Evolutionary conservation across 2,329 filamentous ascomycete species (phyloP), one percentile per base, ranked within the genome.

Genomic region (Ophiocordyceps camponoti-rufipedis): DNA sequence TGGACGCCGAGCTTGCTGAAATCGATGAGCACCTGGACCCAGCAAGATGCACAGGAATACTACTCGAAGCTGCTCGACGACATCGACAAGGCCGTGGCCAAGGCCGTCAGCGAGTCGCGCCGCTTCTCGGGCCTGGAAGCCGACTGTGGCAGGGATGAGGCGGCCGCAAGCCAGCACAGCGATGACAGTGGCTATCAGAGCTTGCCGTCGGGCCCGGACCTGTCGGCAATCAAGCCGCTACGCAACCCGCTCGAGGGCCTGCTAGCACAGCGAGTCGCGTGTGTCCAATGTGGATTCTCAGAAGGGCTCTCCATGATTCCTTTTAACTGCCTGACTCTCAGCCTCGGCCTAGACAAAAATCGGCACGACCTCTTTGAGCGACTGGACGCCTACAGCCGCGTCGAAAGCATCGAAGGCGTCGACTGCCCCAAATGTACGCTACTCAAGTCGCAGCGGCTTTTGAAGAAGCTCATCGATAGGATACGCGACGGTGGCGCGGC

Each of bases 41-140:
- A 96, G 58, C 91, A 98, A 62, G 91, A 98, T 63, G 91, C 91
- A 5, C 91, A 96, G 58, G 91, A 98, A 61, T 98, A 96, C 60
- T 95, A 85, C 55, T 89, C 86, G 14, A 93, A 89, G 55, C 71
- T 98, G 13, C 62, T 95, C 43, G 86, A 89, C 52, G 80, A 88
- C 53, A 69, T 94, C 28, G 85, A 95, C 55, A 82, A 81, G 55
- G 85, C 93, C 56, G 69, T 85, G 39, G 65, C 68, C 18, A 72
- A 70, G 51, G 70, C 70, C 42, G 55, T 61, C 16, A 54, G 59
- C 6, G 51, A 47, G 19, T 45, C 47, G 12, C 55, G 54, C 12
- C 55, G 52, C 11, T 52, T 52, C 32, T 52, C 60, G 0, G 67
- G 68, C 1, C 56, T 72, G 23, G 68, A 71, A 45, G 46, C 54